Percentiles rank a stretch among this genome's conserved stretches.
phyloP scores from a whole-genome alignment of 108 stramenopile species.

The Cyclotella baltica region DNA sequence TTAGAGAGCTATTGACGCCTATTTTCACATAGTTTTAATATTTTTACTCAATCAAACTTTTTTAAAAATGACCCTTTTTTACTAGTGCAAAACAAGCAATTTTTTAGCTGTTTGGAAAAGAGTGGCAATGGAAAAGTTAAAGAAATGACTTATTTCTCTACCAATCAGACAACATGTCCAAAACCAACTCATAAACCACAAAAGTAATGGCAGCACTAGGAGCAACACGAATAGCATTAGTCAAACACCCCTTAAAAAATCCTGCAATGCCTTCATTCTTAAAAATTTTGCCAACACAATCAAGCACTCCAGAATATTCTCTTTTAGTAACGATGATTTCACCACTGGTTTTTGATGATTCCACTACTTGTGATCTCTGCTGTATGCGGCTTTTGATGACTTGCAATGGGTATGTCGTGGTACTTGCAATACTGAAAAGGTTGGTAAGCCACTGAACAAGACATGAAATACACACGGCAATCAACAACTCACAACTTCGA shows the following conservation, averaged over 20 bases:
- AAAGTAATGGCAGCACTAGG: conserved; percentile 98
- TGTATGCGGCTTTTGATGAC: conserved; percentile 97
- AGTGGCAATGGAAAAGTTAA: too few relatives aligned
- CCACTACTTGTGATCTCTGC: conserved; percentile 83
- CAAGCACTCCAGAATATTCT: conserved; percentile 71
- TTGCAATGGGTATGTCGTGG: conserved; percentile 92
- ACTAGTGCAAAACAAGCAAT: too few relatives aligned
- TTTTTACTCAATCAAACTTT: too few relatives aligned
- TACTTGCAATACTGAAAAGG: conserved; percentile 72
- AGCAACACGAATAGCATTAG: conserved; percentile 95
- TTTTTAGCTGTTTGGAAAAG: too few relatives aligned
- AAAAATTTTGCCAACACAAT: conserved; percentile 70
- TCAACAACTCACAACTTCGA: conserved; percentile 78
- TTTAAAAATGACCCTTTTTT: too few relatives aligned
- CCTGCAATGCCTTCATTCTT: conserved; percentile 85
- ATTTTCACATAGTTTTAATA: too few relatives aligned
- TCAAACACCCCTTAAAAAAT: conserved; percentile 95
- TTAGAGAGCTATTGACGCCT: too few relatives aligned
- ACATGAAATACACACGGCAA: not conserved
- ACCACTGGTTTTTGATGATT: conserved; percentile 68
- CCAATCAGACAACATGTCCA: conserved; percentile 54
- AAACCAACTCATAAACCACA: conserved; percentile 90
- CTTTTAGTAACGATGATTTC: conserved; percentile 74
- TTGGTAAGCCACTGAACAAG: not conserved
- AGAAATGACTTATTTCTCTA: not conserved